These are phyloP conservation scores for Pilaira anomala DNA, from an alignment of 192 early-diverging fungal species.

Conservation along the genomic window DNA sequence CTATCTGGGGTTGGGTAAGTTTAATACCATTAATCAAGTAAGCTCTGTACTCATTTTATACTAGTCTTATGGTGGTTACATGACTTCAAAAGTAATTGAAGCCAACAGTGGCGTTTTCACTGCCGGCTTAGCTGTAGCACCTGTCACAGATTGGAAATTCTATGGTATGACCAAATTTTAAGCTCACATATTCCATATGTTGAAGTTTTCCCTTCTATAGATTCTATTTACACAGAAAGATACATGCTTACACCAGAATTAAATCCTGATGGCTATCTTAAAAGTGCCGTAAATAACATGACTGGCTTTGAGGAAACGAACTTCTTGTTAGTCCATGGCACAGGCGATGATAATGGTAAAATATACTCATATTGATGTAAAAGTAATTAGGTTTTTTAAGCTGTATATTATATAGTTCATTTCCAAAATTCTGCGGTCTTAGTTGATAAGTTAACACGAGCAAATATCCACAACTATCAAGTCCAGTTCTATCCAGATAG, in stretches of 20 bases:
- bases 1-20: conserved; percentile 93
- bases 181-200: not conserved
- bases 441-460: conserved; percentile 71
- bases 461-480: conserved; percentile 71
- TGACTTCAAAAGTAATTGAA: conserved; percentile 83
- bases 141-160: conserved; percentile 89
- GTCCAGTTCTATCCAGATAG: conserved; percentile 89
- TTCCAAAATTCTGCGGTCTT: conserved; percentile 86
- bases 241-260: conserved; percentile 87
- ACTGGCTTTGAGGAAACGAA: conserved; percentile 73
- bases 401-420: conserved; percentile 72
- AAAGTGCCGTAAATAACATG: conserved; percentile 74
- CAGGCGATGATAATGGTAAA: conserved; percentile 78
- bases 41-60: not conserved
- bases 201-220: conserved; percentile 28
- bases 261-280: conserved; percentile 78
- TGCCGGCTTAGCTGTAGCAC: conserved; percentile 90
- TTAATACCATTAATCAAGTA: not conserved
- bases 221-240: conserved; percentile 94
- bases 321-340: conserved; percentile 88
- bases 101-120: conserved; percentile 76
- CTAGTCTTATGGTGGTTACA: conserved; percentile 88
- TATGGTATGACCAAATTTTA: conserved; percentile 35
- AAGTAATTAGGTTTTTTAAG: not conserved
- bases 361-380: not conserved